Percentiles rank a stretch among this genome's conserved stretches.
Evolutionary conservation across 2,329 filamentous ascomycete species (phyloP).

Genomic region (Colletotrichum sp.): DNA sequence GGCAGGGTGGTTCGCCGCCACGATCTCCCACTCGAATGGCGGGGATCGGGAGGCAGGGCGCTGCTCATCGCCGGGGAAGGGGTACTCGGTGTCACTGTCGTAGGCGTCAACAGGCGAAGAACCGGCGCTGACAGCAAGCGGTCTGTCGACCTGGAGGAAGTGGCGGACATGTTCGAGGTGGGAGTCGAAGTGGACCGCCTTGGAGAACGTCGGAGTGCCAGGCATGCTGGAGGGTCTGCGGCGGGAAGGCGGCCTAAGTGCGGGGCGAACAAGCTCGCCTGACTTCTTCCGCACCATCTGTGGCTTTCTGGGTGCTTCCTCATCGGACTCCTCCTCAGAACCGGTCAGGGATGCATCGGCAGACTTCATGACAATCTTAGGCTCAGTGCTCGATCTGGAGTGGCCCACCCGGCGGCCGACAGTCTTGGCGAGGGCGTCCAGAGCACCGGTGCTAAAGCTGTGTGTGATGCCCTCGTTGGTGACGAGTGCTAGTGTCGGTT

Average conservation of each 20-base stretch:
- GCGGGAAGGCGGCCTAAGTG: conserved; percentile 77
- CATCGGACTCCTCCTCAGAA: conserved; percentile 69
- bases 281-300: conserved; percentile 98
- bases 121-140: conserved; percentile 93
- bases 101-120: conserved; percentile 90
- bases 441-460: conserved; percentile 51
- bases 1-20: conserved; percentile 68
- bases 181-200: conserved; percentile 98
- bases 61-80: conserved; percentile 69
- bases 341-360: conserved; percentile 53
- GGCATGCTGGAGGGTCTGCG: conserved; percentile 95
- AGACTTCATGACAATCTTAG: conserved; percentile 52
- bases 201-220: conserved; percentile 92
- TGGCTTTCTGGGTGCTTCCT: conserved; percentile 67
- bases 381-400: conserved; percentile 61
- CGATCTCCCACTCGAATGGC: conserved; percentile 85
- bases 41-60: conserved; percentile 44
- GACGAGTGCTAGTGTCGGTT: conserved; percentile 28
- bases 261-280: conserved; percentile 92
- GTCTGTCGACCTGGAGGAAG: conserved; percentile 91
- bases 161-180: conserved; percentile 96
- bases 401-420: conserved; percentile 50
- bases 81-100: conserved; percentile 88
- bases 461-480: conserved; percentile 44
- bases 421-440: conserved; percentile 45